phyloP scores from a whole-genome alignment of 371 early-diverging fungal genomes.

The Dentiscutata heterogama region DNA sequence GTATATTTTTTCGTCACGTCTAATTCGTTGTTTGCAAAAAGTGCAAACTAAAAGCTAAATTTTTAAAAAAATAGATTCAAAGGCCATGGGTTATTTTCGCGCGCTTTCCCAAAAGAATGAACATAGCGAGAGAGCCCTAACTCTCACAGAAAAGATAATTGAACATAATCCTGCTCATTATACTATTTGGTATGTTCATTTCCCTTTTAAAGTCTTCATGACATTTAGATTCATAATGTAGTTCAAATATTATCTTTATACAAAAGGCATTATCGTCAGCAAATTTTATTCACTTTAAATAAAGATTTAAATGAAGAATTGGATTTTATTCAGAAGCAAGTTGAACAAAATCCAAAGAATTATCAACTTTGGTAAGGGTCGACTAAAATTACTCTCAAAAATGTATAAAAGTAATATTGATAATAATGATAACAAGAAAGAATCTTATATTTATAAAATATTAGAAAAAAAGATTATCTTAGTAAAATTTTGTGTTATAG shows the following conservation, averaged over 20 bases:
- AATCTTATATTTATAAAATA: no score
- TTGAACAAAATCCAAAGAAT: slow-evolving; percentile 84
- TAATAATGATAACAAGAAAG: no score
- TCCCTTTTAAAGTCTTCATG: neutral
- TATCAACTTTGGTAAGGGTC: slow-evolving; percentile 90
- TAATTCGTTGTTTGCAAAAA: neutral
- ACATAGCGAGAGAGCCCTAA: slow-evolving; percentile 80
- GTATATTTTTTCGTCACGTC: slow-evolving; percentile 56
- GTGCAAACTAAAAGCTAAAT: neutral
- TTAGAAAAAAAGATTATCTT: no score
- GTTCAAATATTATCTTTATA: neutral
- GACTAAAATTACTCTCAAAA: no score
- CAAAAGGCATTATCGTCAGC: slow-evolving; percentile 86
- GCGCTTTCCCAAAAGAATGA: slow-evolving; percentile 80
- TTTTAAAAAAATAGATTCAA: slow-evolving; percentile 66
- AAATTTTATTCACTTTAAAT: slow-evolving; percentile 72
- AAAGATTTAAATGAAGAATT: slow-evolving; percentile 78
- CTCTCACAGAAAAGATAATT: slow-evolving; percentile 84
- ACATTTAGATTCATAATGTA: neutral
- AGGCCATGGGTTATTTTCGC: slow-evolving; percentile 93
- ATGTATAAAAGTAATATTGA: no score
- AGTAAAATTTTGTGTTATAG: no score
- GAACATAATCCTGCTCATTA: slow-evolving; percentile 93
- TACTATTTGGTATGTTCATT: slow-evolving; percentile 83
- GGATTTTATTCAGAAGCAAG: slow-evolving; percentile 76